Evolutionary conservation across 2,329 filamentous ascomycete genomes (phyloP), one percentile per base, ranked within the genome.

Genomic region (Diaporthe vaccinii): DNA sequence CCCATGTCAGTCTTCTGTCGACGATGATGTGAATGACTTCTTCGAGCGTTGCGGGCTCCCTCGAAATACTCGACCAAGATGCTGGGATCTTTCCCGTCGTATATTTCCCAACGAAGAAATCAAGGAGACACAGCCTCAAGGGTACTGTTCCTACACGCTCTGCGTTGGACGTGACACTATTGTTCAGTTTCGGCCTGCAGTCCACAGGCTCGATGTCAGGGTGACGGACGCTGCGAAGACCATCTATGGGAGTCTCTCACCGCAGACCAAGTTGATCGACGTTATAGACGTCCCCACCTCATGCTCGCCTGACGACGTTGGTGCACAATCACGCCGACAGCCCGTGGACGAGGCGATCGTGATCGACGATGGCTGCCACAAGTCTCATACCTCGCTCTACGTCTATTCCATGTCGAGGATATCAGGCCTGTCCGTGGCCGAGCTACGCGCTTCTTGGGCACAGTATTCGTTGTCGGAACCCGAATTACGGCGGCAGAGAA

Each of bases 121-220:
- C 36, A 76, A 78, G 4, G 82, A 84, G 3, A 82, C 82, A 10
- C 78, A 82, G 9, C 82, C 82, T 7, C 88, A 90, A 77, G 88
- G 88, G 25, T 89, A 87, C 76, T 90, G 88, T 77, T 90, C 88
- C 2, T 86, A 89, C 77, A 90, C 88, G 0, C 76, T 89, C 9
- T 80, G 82, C 34, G 80, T 87, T 22, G 84, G 83, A 14, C 76
- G 81, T 6, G 78, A 83, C n/a, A 78, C 76, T 17, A 80, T 88
- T 62, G 77, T 90, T 6, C 89, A 90, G 79, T 89, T 90, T 76
- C 85, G 89, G 3, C 87, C 88, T 9, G 61, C 77, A 1, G 80
- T 79, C 4, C 86, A 89, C 78, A 81, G 78, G 49, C 80, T 90
- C 12, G 82, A 89, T 73, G 78, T 85, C 25, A 72, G 72, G 0